Percentiles rank a stretch among this genome's conserved stretches.
phyloP scores from a whole-genome alignment of 2,329 filamentous ascomycete species.

The Alternaria metachromatica region DNA sequence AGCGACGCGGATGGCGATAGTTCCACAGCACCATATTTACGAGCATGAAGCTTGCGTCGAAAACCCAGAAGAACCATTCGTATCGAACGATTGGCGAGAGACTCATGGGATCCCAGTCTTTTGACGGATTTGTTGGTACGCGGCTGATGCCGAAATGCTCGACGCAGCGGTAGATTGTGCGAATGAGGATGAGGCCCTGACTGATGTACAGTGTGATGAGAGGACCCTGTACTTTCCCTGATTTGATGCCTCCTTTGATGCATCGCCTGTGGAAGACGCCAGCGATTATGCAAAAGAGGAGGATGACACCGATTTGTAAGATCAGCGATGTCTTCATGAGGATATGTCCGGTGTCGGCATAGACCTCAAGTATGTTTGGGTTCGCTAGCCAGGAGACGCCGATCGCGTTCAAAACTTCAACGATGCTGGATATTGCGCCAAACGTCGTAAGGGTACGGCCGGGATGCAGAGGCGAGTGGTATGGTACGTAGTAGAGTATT shows the following conservation, averaged over 20 bases:
- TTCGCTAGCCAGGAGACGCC: constrained; percentile 55
- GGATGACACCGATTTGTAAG: constrained; percentile 57
- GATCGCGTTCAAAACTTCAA: constrained; percentile 59
- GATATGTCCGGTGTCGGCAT: constrained; percentile 49
- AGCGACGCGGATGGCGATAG: constrained; percentile 56
- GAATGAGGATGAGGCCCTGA: constrained; percentile 52
- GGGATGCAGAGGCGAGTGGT: constrained; percentile 63
- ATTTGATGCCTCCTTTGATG: constrained; percentile 45
- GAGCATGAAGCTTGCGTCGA: constrained; percentile 59
- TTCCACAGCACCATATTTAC: constrained; percentile 58
- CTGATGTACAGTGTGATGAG: constrained; percentile 56
- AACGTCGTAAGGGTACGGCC: constrained; percentile 64
- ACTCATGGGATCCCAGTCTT: constrained; percentile 39
- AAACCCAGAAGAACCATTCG: constrained; percentile 61
- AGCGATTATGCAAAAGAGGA: constrained; percentile 53
- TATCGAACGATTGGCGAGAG: constrained; percentile 48
- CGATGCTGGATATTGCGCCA: constrained; percentile 56
- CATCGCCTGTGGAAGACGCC: constrained; percentile 54
- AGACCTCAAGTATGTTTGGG: constrained; percentile 34
- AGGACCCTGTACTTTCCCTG: constrained; percentile 51
- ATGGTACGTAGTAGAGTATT: constrained; percentile 65
- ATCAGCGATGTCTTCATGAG: constrained; percentile 58
- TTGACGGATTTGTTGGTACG: constrained; percentile 48
- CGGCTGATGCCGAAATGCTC: constrained; percentile 59
- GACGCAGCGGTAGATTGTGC: constrained; percentile 59